Percentiles rank a stretch among this genome's conserved stretches.
Conservation (phyloP, 2,329 filamentous ascomycete species). For the Epichloe gansuensis region DNA sequence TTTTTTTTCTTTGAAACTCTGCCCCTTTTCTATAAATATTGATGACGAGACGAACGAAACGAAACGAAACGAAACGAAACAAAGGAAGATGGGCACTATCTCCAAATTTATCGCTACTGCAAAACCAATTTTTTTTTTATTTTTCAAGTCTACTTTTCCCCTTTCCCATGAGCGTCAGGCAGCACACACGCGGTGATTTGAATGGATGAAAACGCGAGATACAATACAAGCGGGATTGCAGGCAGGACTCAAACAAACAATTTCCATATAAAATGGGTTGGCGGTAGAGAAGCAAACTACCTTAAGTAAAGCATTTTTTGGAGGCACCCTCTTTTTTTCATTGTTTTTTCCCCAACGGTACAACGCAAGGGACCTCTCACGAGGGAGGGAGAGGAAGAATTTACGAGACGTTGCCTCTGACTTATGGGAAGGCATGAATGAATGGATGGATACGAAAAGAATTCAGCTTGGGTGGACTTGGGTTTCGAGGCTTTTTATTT, state of each 20-base stretch:
- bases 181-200: too few species aligned
- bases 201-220: too few species aligned
- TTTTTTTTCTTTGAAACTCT: conserved; percentile 4
- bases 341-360: neutral
- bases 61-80: neutral
- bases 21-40: neutral
- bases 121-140: neutral
- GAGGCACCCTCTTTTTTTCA: neutral
- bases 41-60: neutral
- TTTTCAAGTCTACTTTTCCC: neutral
- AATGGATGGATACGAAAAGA: too few species aligned
- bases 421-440: too few species aligned
- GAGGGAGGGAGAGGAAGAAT: neutral
- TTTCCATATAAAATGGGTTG: too few species aligned
- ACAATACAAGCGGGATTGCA: too few species aligned
- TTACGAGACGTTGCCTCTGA: too few species aligned
- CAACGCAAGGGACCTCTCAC: neutral
- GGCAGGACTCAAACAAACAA: too few species aligned
- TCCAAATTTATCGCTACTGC: neutral
- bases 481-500: too few species aligned
- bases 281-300: too few species aligned
- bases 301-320: neutral
- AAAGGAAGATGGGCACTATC: neutral
- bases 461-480: too few species aligned
- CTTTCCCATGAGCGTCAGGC: too few species aligned